phyloP scores from a whole-genome alignment of 164 flowering plant genomes.

The Vitis rupestris region DNA sequence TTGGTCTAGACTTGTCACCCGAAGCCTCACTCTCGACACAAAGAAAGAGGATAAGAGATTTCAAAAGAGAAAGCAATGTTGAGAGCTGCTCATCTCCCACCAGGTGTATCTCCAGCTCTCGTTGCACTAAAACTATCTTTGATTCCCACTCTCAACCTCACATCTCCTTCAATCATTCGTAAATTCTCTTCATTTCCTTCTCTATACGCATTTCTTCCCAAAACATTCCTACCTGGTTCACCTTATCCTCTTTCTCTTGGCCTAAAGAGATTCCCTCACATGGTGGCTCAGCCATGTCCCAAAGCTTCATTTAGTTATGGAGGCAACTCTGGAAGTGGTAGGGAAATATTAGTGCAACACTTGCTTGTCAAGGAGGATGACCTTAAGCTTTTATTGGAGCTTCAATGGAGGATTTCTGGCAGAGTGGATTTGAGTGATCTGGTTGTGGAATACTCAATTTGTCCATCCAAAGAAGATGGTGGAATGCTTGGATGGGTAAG shows the following conservation, averaged over 20 bases:
- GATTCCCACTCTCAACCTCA: constrained; percentile 19
- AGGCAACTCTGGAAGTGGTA: constrained; percentile 36
- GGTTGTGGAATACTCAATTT: constrained; percentile 76
- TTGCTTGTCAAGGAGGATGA: constrained; percentile 82
- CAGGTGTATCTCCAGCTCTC: constrained; percentile 24
- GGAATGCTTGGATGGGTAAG: constrained; percentile 97
- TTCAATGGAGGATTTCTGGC: constrained; percentile 49
- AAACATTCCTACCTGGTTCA: constrained; percentile 15
- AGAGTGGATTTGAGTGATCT: constrained; percentile 88
- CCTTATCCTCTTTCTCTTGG: constrained; percentile 12
- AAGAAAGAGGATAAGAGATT: neutral
- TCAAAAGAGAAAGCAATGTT: constrained; percentile 19
- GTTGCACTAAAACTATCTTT: constrained; percentile 17
- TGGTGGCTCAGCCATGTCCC: constrained; percentile 14
- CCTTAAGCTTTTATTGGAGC: constrained; percentile 60
- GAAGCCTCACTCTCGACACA: no score
- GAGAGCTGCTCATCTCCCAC: constrained; percentile 26
- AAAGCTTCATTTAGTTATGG: constrained; percentile 53
- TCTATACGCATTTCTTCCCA: constrained; percentile 11
- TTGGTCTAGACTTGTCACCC: no score
- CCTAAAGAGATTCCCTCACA: constrained; percentile 10
- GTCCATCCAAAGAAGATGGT: constrained; percentile 83
- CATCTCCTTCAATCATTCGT: constrained; percentile 10
- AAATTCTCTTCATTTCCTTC: constrained; percentile 14
- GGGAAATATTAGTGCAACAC: constrained; percentile 86